phyloP scores from a whole-genome alignment of 169 alveolate genomes.

The Cryptosporidium viatorum region DNA sequence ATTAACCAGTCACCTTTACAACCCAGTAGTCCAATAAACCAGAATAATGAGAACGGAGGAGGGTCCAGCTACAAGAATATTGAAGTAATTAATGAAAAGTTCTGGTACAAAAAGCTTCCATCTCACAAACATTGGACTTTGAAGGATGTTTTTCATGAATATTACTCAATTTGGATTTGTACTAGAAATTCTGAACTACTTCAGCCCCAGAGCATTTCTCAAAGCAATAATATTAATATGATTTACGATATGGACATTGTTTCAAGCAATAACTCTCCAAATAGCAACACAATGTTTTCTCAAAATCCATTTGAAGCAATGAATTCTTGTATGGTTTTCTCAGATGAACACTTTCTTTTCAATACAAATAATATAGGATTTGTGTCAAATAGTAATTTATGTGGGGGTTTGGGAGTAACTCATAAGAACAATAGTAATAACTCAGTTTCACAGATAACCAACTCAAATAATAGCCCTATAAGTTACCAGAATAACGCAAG shows the following conservation, averaged over 20 bases:
- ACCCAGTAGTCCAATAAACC: not conserved
- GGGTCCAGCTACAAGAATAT: not conserved
- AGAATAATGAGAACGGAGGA: not conserved
- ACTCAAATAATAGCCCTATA: slow-evolving; percentile 23
- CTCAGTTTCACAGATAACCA: not conserved
- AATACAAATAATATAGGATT: not conserved
- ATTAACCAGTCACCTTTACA: slow-evolving; percentile 2
- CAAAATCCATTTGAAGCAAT: slow-evolving; percentile 68
- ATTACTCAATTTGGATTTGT: slow-evolving; percentile 52
- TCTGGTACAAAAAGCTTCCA: slow-evolving; percentile 55
- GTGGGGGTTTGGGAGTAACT: not conserved
- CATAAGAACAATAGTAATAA: not conserved
- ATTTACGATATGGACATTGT: not conserved
- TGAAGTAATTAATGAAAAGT: not conserved
- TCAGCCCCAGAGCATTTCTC: not conserved
- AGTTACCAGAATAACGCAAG: not conserved
- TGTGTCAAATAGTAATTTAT: not conserved
- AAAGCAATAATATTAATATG: not conserved
- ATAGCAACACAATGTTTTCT: slow-evolving; percentile 29
- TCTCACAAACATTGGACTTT: slow-evolving; percentile 44
- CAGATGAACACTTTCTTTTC: slow-evolving; percentile 9
- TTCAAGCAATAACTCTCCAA: slow-evolving; percentile 16
- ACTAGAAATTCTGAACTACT: not conserved
- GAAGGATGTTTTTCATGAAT: slow-evolving; percentile 58
- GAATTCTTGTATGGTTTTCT: slow-evolving; percentile 21